phyloP scores from a whole-genome alignment of 345 rosid genomes.

The Nasturtium officinale region DNA sequence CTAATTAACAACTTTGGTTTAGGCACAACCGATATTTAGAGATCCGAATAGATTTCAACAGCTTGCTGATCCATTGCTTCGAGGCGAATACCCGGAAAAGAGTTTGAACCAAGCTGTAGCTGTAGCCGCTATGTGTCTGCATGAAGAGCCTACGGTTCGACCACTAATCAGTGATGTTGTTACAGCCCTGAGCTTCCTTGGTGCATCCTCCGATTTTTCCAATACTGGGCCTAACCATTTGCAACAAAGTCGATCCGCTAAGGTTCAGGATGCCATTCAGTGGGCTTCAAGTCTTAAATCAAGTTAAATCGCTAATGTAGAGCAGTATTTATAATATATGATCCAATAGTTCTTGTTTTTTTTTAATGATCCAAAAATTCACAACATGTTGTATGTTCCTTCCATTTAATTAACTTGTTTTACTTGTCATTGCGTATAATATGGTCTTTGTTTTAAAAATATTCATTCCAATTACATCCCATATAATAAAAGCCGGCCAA shows the following conservation, averaged over 20 bases:
- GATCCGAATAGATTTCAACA: slow-evolving; percentile 51
- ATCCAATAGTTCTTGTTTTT: neutral
- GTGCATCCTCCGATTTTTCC: slow-evolving; percentile 4
- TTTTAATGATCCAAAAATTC: neutral
- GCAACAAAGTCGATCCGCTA: neutral
- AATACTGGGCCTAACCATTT: neutral
- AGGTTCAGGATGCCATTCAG: slow-evolving; percentile 2
- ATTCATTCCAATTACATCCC: too few relatives aligned
- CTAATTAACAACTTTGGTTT: slow-evolving; percentile 5
- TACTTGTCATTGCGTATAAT: neutral
- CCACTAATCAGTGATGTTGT: slow-evolving; percentile 79
- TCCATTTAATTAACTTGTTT: neutral
- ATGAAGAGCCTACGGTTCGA: slow-evolving; percentile 61
- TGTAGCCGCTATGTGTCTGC: slow-evolving; percentile 81
- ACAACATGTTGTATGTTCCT: neutral
- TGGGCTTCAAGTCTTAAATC: slow-evolving; percentile 28
- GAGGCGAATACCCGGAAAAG: slow-evolving; percentile 51
- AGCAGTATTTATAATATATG: slow-evolving; percentile 5
- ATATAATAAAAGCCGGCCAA: too few relatives aligned
- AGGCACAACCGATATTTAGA: slow-evolving; percentile 76
- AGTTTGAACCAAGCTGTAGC: slow-evolving; percentile 74
- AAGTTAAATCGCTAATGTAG: neutral
- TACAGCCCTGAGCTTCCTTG: slow-evolving; percentile 66
- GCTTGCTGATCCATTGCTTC: slow-evolving; percentile 68
- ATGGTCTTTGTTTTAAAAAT: neutral